Evolutionary conservation across 331 rosid genomes (phyloP), one percentile per base, ranked within the genome.

Genomic region (Stylosanthes scabra): DNA sequence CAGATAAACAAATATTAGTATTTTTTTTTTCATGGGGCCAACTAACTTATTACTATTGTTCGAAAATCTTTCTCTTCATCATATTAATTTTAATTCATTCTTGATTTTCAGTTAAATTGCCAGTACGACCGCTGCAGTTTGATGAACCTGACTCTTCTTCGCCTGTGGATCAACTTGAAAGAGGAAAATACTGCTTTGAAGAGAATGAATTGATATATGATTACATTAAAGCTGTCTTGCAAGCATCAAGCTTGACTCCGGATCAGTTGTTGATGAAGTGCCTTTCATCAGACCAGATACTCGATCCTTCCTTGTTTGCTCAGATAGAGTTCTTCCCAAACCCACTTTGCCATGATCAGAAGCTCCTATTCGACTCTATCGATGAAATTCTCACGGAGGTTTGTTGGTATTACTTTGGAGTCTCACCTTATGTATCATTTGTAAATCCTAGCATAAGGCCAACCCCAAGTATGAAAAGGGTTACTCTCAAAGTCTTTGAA

Each of bases 311-410:
- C 27, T 55, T 90, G 82, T 79, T 77, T 63, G 89, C 83, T 50
- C 89, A 76, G 76, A 82, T 88, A 39, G 89, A 81, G 72, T 80
- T 84, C 81, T 83, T 71, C 71, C 75, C 99, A n/a, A 86, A 80
- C 83, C 83, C 76, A 70, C 86, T 82, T 15, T 85, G 83, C 80
- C 80, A 63, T 3, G 86, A 94, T 15, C 85, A 60, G 70, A 86
- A 80, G 83, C 96, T 87, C 81, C 92, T 94, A 74, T 74, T 91
- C 9, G 89, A 91, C 78, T 87, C 92, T 52, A 78, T 85, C 72
- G 82, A 87, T 27, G 96, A 94, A 78, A 92, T 88, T 72, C 89
- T 94, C 14, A 31, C 78, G 81, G 97, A 87, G 68, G 68, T 90
- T 58, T 94, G 96, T 66, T 80, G 55, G 77, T 66, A 74, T 73